phyloP scores from a whole-genome alignment of 345 rosid genomes.

The Camelina neglecta region DNA sequence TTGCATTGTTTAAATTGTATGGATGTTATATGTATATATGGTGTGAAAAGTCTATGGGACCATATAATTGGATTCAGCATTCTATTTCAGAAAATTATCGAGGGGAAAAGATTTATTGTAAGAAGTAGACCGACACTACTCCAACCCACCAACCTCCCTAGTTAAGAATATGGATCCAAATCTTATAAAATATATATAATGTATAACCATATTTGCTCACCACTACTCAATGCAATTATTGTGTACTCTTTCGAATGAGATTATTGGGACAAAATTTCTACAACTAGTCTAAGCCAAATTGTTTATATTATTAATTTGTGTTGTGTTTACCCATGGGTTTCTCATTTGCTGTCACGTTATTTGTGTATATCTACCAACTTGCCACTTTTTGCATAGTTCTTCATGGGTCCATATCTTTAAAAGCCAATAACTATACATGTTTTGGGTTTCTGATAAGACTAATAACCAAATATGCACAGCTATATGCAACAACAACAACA shows the following conservation, averaged over 20 bases:
- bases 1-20: slow-evolving; percentile 2
- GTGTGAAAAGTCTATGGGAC: slow-evolving; percentile 1
- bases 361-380: slow-evolving; percentile 24
- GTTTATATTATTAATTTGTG: not conserved
- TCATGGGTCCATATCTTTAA: slow-evolving; percentile 33
- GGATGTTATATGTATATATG: not conserved
- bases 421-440: slow-evolving; percentile 8
- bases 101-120: not conserved
- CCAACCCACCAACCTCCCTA: slow-evolving; percentile 9
- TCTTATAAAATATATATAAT: not conserved
- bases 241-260: not conserved
- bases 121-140: slow-evolving; percentile 14
- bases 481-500: slow-evolving; percentile 1
- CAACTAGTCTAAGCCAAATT: not conserved
- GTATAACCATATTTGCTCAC: slow-evolving; percentile 6
- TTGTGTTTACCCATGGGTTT: not conserved
- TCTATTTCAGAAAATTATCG: not conserved
- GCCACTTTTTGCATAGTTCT: slow-evolving; percentile 30
- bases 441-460: not conserved
- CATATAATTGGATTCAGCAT: not conserved
- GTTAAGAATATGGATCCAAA: slow-evolving; percentile 13
- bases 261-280: slow-evolving; percentile 1
- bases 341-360: slow-evolving; percentile 35
- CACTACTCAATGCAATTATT: not conserved
- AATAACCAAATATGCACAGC: slow-evolving; percentile 9